Conservation (phyloP, 352 stramenopile species). For the Phytophthora tubulina region DNA sequence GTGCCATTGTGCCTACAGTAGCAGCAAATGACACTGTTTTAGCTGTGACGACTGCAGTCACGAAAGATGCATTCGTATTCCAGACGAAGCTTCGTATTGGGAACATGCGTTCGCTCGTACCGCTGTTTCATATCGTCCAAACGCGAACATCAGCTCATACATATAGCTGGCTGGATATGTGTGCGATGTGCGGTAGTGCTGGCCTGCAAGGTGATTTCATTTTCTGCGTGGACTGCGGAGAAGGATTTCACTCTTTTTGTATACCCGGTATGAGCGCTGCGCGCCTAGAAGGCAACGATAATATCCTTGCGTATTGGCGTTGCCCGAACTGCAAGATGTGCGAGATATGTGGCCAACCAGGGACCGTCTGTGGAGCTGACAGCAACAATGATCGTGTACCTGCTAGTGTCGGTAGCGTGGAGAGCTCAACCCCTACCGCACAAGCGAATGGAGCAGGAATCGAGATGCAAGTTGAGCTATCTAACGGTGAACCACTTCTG, state of each 20-base stretch:
- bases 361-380: slow-evolving; percentile 24
- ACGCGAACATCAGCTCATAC: slow-evolving; percentile 83
- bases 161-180: slow-evolving; percentile 94
- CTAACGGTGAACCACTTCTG: slow-evolving; percentile 38
- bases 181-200: slow-evolving; percentile 90
- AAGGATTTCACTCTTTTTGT: slow-evolving; percentile 96
- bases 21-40: slow-evolving; percentile 8
- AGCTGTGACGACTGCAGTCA: slow-evolving; percentile 9
- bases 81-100: slow-evolving; percentile 70
- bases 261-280: slow-evolving; percentile 50
- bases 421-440: slow-evolving; percentile 17
- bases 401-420: slow-evolving; percentile 34
- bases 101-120: slow-evolving; percentile 71
- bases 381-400: slow-evolving; percentile 14
- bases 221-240: slow-evolving; percentile 97
- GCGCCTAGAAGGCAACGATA: slow-evolving; percentile 45
- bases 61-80: slow-evolving; percentile 50
- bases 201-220: slow-evolving; percentile 86
- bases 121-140: slow-evolving; percentile 79
- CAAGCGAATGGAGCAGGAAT: slow-evolving; percentile 9
- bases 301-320: slow-evolving; percentile 88
- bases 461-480: slow-evolving; percentile 9
- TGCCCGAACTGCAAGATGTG: slow-evolving; percentile 97
- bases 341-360: slow-evolving; percentile 89
- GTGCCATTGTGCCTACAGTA: slow-evolving; percentile 3